Base-by-base conservation (phyloP, 75 land plant genomes). In the Ceratopteris richardii region DNA sequence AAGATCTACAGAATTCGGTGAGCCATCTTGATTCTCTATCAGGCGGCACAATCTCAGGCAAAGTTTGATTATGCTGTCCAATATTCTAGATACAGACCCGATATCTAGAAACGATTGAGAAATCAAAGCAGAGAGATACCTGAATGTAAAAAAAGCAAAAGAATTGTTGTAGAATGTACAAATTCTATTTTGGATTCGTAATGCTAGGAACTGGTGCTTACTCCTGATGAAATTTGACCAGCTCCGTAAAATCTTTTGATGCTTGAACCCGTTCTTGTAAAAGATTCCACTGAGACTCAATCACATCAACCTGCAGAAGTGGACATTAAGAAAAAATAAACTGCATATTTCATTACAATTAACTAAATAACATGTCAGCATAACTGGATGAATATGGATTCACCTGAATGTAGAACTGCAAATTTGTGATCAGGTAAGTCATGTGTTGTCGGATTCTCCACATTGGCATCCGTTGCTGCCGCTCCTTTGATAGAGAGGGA, bases 211-310 rank as follows among this genome's bases (percentile, higher is more conserved):
- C n/a, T n/a, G n/a, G 2, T 50, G 70, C 96, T 65, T 76, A 95
- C 99, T 95, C 96, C 71, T 95, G 99, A 59, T 95, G 99, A 58
- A 83, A 90, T 31, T 63, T 73, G n/a, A 87, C 91, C 36, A 95
- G 85, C 52, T 90, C 96, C 31, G 99, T 86, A 67, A 95, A 95
- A 74, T 95, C 99, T 61, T 82, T 84, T 26, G 99, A 95, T 29
- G 77, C 82, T 79, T 90, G 83, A 57, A 95, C 78, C 46, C 80
- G 84, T 56, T 81, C 80, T 82, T 95, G 99, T 55, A 95, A 69
- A 51, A 78, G 74, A 76, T 95, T 95, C 96, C 99, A 95, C 51
- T 95, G 99, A 58, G 99, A 90, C 67, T 95, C 96, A 62, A 95
- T 95, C 21, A 95, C 99, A 76, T 95, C 99, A 39, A 95, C 99